Evolutionary conservation across 179 eudicot genomes (phyloP).

Genomic region (Pouteria campechiana): DNA sequence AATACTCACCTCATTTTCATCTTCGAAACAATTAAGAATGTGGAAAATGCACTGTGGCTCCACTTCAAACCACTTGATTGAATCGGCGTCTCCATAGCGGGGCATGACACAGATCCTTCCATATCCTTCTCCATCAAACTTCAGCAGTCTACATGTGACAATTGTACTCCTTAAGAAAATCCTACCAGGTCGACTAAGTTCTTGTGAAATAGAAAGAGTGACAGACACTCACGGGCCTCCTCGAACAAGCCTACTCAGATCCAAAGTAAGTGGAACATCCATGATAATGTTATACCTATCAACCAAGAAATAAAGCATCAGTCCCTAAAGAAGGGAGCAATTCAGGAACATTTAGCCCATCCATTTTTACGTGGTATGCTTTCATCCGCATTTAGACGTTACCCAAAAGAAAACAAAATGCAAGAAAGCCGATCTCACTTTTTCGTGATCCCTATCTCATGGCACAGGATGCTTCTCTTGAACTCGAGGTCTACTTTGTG

Average conservation of each 20-base stretch:
- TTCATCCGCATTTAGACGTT: no score
- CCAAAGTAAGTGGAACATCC: slow-evolving; percentile 32
- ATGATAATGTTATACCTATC: slow-evolving; percentile 27
- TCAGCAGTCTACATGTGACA: slow-evolving; percentile 17
- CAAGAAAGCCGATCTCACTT: slow-evolving; percentile 13
- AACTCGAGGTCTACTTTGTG: slow-evolving; percentile 31
- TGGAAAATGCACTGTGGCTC: slow-evolving; percentile 23
- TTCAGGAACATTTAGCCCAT: background rate
- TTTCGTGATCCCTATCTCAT: slow-evolving; percentile 29
- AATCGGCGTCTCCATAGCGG: slow-evolving; percentile 35
- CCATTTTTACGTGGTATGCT: no score
- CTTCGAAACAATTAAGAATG: slow-evolving; percentile 28
- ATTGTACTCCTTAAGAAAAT: no score
- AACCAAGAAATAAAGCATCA: background rate
- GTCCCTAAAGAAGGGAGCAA: background rate
- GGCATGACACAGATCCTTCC: slow-evolving; percentile 48
- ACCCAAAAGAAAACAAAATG: background rate
- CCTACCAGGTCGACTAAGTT: no score
- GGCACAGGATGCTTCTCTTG: slow-evolving; percentile 23
- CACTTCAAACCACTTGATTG: slow-evolving; percentile 29
- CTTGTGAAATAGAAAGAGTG: no score
- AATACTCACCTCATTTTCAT: slow-evolving; percentile 26
- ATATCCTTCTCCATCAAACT: slow-evolving; percentile 22
- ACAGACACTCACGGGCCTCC: slow-evolving; percentile 35
- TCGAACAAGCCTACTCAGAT: slow-evolving; percentile 18